phyloP scores from a whole-genome alignment of 2,329 filamentous ascomycete species.

The Aotearoamyces nothofagi region DNA sequence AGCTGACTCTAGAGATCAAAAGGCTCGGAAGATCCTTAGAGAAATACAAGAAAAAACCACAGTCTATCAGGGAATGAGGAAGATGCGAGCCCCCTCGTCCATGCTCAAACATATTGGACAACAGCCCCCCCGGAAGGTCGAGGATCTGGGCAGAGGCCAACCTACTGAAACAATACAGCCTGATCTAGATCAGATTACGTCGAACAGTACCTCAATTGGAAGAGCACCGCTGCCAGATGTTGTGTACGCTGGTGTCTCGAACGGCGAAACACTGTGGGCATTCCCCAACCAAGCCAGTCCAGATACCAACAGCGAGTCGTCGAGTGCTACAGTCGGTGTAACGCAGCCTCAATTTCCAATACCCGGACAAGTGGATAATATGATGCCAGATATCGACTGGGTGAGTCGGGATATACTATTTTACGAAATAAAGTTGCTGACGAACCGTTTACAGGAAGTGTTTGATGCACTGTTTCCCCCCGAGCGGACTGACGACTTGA shows the following conservation, averaged over 20 bases:
- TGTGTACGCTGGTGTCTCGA: constrained; percentile 30
- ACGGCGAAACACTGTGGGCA: constrained; percentile 31
- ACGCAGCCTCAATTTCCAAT: constrained; percentile 1
- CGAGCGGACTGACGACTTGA: too few species aligned
- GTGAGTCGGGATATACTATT: too few species aligned
- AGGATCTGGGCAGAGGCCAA: constrained; percentile 2
- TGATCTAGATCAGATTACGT: not conserved
- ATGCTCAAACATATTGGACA: constrained; percentile 18
- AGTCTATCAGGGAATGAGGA: constrained; percentile 42
- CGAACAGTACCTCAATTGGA: constrained; percentile 2
- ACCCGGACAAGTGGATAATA: constrained; percentile 15
- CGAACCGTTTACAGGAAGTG: too few species aligned
- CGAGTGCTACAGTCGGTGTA: constrained; percentile 15
- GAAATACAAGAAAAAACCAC: constrained; percentile 47
- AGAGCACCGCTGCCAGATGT: constrained; percentile 7
- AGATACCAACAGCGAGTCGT: constrained; percentile 26
- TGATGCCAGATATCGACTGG: constrained; percentile 48
- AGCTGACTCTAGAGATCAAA: constrained; percentile 34
- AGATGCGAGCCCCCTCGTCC: constrained; percentile 32
- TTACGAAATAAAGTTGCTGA: too few species aligned
- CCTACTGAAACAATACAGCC: not conserved
- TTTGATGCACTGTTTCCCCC: too few species aligned
- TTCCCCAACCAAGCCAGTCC: constrained; percentile 25
- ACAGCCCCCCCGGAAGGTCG: constrained; percentile 5
- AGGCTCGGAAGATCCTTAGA: constrained; percentile 42